Base-by-base conservation (phyloP, 2,329 filamentous ascomycete species). In the Hortaea sp. region DNA sequence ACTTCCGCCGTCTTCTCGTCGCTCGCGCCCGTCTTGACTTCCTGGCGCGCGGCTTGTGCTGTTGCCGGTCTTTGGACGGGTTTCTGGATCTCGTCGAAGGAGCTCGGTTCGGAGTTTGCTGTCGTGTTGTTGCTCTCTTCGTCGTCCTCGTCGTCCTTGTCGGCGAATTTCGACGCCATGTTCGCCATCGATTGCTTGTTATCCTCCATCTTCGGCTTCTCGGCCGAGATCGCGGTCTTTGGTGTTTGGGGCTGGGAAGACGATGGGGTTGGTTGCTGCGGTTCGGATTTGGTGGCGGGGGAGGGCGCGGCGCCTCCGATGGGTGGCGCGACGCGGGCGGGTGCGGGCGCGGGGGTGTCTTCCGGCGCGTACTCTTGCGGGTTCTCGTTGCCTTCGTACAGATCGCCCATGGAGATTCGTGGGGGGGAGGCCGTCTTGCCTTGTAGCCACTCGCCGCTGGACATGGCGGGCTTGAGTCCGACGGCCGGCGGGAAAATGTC, bases 401-500 rank as follows among this genome's bases (percentile, higher is more conserved):
- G 67, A 58, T 85, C 89, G 67, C 94, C 89, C 57, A 98, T 79
- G 55, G 92, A 90, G 62, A 98, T 89, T 76, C 95, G 97, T 49
- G 88, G 76, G 6, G 92, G 89, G 38, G 94, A 68, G 6, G 74
- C 88, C 27, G 55, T 59, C 72, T 94, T 92, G 53, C 92, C 92
- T 10, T 76, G 75, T 44, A 95, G 75, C 89, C 89, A 98, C 56
- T 97, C 89, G 40, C 76, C 69, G 37, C 85, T 78, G 46, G 81
- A 84, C 61, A 94, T 78, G 49, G 84, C 89, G 42, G 92, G 80
- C 68, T 88, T 94, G 45, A 78, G 66, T 50, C 92, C 90, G 46
- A 75, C 74, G 9, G 88, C 84, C 7, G 92, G 90, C 38, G 90
- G 92, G 67, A 87, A 98, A 60, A 98, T 95, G 63, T 98, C 92